A percentile compares a stretch with the other conserved stretches of the same genome.
Conservation (phyloP, 495 filamentous ascomycete species). For the Penicillium pulvis region DNA sequence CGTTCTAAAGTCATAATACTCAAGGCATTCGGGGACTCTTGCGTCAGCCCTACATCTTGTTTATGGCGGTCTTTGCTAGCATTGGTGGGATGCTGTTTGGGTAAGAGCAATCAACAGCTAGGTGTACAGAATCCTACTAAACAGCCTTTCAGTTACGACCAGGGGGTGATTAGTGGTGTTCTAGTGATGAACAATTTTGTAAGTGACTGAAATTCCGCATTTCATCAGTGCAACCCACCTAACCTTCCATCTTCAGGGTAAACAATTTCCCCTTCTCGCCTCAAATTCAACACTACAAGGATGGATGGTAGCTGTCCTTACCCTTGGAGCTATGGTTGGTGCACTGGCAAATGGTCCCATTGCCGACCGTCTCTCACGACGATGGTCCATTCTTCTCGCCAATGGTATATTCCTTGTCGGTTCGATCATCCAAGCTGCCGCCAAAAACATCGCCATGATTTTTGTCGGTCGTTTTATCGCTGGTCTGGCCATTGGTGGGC, state of each 20-base stretch:
- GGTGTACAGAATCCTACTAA: background rate
- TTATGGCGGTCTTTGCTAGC: conserved; percentile 8
- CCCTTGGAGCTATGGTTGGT: conserved; percentile 67
- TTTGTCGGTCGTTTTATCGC: conserved; percentile 73
- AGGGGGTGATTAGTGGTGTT: conserved; percentile 9
- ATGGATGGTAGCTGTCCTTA: conserved; percentile 71
- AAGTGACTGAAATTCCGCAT: background rate
- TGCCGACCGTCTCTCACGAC: conserved; percentile 67
- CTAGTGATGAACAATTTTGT: conserved; percentile 14
- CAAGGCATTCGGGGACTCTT: background rate
- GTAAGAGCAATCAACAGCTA: background rate
- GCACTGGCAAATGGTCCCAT: conserved; percentile 68
- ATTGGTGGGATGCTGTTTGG: conserved; percentile 10
- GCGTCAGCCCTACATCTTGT: conserved; percentile 7
- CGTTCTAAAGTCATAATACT: background rate
- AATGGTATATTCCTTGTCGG: conserved; percentile 67
- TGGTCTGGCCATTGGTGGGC: conserved; percentile 26
- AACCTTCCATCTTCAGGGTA: background rate
- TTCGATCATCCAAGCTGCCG: conserved; percentile 61
- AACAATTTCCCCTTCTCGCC: conserved; percentile 8
- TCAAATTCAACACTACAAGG: conserved; percentile 32
- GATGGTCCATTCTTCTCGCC: conserved; percentile 68
- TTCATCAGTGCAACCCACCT: no score
- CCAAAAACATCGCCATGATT: conserved; percentile 53
- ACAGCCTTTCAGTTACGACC: background rate